These are phyloP conservation scores for Jasminum sambac DNA, from an alignment of 257 asterid genomes.

Conservation along the genomic window DNA sequence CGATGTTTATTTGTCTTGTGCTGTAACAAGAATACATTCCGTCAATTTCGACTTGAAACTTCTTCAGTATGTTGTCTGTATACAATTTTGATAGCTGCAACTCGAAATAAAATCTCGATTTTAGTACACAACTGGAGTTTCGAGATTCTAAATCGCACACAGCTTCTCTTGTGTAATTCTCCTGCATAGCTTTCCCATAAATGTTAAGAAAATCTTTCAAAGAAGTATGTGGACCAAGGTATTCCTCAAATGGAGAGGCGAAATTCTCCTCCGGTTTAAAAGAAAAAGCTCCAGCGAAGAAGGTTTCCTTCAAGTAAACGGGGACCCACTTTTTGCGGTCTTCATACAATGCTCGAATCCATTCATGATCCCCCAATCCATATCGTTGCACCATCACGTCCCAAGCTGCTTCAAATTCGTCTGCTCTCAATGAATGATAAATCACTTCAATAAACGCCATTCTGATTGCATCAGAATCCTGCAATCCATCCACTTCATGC, in stretches of 20 bases:
- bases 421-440: constrained; percentile 35
- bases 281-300: constrained; percentile 42
- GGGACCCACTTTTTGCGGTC: constrained; percentile 65
- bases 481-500: constrained; percentile 29
- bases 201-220: constrained; percentile 42
- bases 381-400: constrained; percentile 36
- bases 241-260: constrained; percentile 43
- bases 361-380: constrained; percentile 34
- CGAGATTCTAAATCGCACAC: constrained; percentile 45
- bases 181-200: constrained; percentile 41
- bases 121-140: constrained; percentile 32
- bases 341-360: constrained; percentile 47
- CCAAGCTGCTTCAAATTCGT: constrained; percentile 64
- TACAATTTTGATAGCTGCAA: constrained; percentile 52
- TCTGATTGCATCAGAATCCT: constrained; percentile 35
- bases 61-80: constrained; percentile 35
- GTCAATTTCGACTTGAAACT: constrained; percentile 51
- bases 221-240: constrained; percentile 39
- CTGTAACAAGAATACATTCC: constrained; percentile 46
- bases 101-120: constrained; percentile 48
- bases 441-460: constrained; percentile 32
- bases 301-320: constrained; percentile 48
- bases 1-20: constrained; percentile 34
- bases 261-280: constrained; percentile 31
- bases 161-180: constrained; percentile 44